These are phyloP conservation scores for Pythium grandisporangium DNA, from an alignment of 352 stramenopile genomes.

Conservation along the genomic window DNA sequence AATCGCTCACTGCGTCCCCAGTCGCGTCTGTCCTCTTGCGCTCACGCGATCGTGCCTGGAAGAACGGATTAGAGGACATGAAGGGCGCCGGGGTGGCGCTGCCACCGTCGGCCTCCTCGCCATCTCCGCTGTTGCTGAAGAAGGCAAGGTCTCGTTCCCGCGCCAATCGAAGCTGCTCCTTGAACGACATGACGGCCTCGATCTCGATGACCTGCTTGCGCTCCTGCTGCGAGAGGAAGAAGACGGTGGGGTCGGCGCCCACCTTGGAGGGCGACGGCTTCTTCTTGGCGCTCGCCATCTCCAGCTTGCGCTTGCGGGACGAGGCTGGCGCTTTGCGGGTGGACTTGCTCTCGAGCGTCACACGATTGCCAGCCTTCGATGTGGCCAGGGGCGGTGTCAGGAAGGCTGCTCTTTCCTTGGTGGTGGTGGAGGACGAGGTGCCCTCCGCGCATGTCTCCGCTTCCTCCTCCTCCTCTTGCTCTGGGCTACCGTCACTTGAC, in stretches of 20 bases:
- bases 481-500: neutral
- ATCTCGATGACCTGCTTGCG: slow-evolving; percentile 67
- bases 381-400: slow-evolving; percentile 6
- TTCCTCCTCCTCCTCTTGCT: neutral
- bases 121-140: slow-evolving; percentile 23
- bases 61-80: slow-evolving; percentile 51
- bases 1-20: slow-evolving; percentile 13
- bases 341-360: slow-evolving; percentile 9
- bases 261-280: slow-evolving; percentile 12
- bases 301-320: slow-evolving; percentile 44
- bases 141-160: slow-evolving; percentile 66
- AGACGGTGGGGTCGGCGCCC: slow-evolving; percentile 10
- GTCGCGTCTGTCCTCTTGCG: slow-evolving; percentile 14
- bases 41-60: slow-evolving; percentile 22
- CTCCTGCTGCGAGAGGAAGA: slow-evolving; percentile 58
- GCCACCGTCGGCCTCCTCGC: no score
- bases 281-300: slow-evolving; percentile 25
- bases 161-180: slow-evolving; percentile 48
- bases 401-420: slow-evolving; percentile 2
- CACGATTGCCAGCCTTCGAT: neutral
- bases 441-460: no score
- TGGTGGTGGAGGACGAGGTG: neutral
- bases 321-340: slow-evolving; percentile 4
- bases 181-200: slow-evolving; percentile 47
- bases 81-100: no score